Evolutionary conservation across 2,329 filamentous ascomycete genomes (phyloP).

Genomic region (Botrytis fragariae): DNA sequence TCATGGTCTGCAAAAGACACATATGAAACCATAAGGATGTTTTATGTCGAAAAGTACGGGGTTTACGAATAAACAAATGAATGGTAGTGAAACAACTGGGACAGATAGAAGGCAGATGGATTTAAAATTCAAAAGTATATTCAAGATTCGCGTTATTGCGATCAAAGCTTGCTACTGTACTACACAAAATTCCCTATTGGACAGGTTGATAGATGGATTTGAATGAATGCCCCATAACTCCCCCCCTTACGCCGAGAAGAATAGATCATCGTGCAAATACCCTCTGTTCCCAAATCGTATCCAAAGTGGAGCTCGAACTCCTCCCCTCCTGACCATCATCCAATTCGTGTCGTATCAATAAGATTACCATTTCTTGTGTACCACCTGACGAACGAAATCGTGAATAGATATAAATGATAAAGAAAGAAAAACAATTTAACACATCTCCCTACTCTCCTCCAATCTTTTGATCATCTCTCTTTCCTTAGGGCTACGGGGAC

Average conservation of each 20-base stretch:
- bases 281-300: background rate
- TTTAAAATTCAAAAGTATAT: background rate
- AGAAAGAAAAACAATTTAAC: conserved; percentile 1
- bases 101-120: background rate
- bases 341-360: background rate
- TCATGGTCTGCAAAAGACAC: background rate
- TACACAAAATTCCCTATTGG: background rate
- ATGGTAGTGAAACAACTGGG: background rate
- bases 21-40: background rate
- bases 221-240: background rate
- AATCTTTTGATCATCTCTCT: conserved; percentile 56
- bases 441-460: conserved; percentile 46
- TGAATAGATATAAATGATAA: background rate
- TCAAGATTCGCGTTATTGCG: background rate
- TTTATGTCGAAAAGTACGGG: background rate
- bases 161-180: background rate
- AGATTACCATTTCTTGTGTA: background rate
- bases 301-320: background rate
- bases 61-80: background rate
- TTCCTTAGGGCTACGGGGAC: conserved; percentile 46
- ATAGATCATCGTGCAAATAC: background rate
- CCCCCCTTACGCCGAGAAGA: background rate
- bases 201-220: background rate
- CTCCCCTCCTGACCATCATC: background rate
- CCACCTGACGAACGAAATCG: background rate